Evolutionary conservation across 2,329 filamentous ascomycete genomes (phyloP), one percentile per base, ranked within the genome.

Genomic region (Calonectria montana): DNA sequence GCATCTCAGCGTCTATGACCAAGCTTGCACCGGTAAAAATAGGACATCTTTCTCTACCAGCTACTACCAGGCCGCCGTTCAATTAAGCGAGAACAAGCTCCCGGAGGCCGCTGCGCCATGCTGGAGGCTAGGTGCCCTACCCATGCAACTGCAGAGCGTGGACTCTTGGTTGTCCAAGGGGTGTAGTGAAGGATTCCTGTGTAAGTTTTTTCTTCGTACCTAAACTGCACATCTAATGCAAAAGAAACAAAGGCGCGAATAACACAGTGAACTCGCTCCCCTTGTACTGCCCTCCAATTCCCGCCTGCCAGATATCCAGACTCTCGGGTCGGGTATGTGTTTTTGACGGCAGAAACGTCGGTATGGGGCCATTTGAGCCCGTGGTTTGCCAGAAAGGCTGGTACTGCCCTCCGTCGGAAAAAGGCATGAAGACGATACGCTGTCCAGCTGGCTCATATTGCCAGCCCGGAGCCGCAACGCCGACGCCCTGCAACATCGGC

Each of bases 391-490:
- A 83, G 47, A 74, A 83, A 43, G 88, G 88, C 2, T 82, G 79
- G 63, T 90, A 89, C 72, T 90, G 89, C 62, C 88, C 88, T 1
- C 39, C 67, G 2, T 67, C 75, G 5, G 67, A 67, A 5, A 67
- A 76, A 25, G 86, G 86, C 12, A 84, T 80, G 48, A 75, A 85
- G 67, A 83, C 82, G 50, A 73, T 86, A 4, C 62, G 71, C 12
- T 90, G 89, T 64, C 87, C 87, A 0, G 71, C 80, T 10, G 88
- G 88, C 27, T 82, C 82, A 3, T 91, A 87, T 73, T 91, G 89
- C 71, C 88, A 87, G 35, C 83, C 84, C 0, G 89, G 89, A 7
- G 84, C 86, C 5, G 77, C 84, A 1, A 80, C 83, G 7, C 87
- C 89, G 2, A 87, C 85, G 3, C 85, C 86, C 13, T 91, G 89